A percentile compares a stretch with the other conserved stretches of the same genome.
phyloP scores from a whole-genome alignment of 2,329 filamentous ascomycete genomes.

The Ceratocystis alfenasii region DNA sequence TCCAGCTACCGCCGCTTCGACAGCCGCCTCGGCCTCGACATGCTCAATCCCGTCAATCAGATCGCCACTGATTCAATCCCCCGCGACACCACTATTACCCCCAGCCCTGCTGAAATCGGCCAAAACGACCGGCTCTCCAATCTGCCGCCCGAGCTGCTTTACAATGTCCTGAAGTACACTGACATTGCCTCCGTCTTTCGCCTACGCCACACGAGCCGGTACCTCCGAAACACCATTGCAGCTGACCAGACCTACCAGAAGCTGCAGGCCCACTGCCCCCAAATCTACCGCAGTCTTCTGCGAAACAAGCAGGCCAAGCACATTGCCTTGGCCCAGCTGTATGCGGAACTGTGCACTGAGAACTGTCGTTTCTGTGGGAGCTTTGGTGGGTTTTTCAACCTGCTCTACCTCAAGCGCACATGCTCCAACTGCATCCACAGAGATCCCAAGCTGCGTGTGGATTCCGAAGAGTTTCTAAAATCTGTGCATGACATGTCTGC shows the following conservation, averaged over 20 bases:
- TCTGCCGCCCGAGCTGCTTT: slow-evolving; percentile 11
- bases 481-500: background rate
- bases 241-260: slow-evolving; percentile 4
- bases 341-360: background rate
- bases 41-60: too few species aligned
- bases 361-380: slow-evolving; percentile 4
- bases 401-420: slow-evolving; percentile 10
- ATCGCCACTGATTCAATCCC: too few species aligned
- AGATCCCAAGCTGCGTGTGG: background rate
- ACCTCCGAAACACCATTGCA: slow-evolving; percentile 7
- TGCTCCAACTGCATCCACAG: slow-evolving; percentile 4
- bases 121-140: background rate
- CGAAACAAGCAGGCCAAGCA: slow-evolving; percentile 1
- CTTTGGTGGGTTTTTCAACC: slow-evolving; percentile 14
- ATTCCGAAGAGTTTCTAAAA: background rate
- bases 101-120: too few species aligned
- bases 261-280: background rate
- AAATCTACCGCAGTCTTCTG: slow-evolving; percentile 1
- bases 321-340: background rate
- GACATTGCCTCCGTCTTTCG: slow-evolving; percentile 12
- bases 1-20: too few species aligned
- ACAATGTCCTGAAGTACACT: background rate
- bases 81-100: background rate
- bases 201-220: slow-evolving; percentile 7
- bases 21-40: too few species aligned